These are phyloP conservation scores for Melastoma malabathricum DNA, from an alignment of 345 rosid genomes.

Conservation along the genomic window DNA sequence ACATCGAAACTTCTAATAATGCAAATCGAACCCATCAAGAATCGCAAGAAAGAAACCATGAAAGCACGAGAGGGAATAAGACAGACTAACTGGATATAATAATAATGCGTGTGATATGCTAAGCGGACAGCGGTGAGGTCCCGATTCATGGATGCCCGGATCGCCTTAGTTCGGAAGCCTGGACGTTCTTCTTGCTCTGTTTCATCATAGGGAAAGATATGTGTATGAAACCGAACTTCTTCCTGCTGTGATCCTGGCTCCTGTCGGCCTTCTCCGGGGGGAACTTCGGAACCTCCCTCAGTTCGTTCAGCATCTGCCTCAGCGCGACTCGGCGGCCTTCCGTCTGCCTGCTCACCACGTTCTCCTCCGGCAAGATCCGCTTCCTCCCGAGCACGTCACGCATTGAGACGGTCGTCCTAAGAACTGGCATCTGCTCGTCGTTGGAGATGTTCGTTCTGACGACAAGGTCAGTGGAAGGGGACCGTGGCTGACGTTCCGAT, in stretches of 20 bases:
- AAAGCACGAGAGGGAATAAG: neutral
- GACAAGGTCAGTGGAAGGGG: neutral
- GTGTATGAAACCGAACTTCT: constrained; percentile 83
- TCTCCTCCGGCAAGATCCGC: constrained; percentile 43
- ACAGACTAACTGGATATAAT: neutral
- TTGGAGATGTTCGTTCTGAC: constrained; percentile 11
- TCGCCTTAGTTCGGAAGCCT: constrained; percentile 1
- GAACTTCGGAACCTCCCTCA: constrained; percentile 49
- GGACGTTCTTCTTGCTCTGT: constrained; percentile 54
- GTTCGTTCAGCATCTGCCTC: constrained; percentile 77
- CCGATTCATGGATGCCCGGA: too few species aligned
- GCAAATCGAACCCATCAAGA: too few species aligned
- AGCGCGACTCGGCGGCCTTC: constrained; percentile 64
- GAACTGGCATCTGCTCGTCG: constrained; percentile 34
- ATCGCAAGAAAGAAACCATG: neutral
- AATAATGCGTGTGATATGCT: too few species aligned
- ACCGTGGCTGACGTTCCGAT: constrained; percentile 28
- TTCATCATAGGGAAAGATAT: constrained; percentile 66
- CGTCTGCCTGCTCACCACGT: constrained; percentile 18
- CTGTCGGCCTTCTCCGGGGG: constrained; percentile 12
- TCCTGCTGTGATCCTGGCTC: constrained; percentile 4
- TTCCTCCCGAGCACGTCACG: constrained; percentile 78
- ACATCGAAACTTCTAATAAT: too few species aligned
- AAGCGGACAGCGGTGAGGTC: too few species aligned
- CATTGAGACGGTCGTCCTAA: constrained; percentile 75